Evolutionary conservation across 2,329 filamentous ascomycete species (phyloP).

Genomic region (Nigrospora osmanthi): DNA sequence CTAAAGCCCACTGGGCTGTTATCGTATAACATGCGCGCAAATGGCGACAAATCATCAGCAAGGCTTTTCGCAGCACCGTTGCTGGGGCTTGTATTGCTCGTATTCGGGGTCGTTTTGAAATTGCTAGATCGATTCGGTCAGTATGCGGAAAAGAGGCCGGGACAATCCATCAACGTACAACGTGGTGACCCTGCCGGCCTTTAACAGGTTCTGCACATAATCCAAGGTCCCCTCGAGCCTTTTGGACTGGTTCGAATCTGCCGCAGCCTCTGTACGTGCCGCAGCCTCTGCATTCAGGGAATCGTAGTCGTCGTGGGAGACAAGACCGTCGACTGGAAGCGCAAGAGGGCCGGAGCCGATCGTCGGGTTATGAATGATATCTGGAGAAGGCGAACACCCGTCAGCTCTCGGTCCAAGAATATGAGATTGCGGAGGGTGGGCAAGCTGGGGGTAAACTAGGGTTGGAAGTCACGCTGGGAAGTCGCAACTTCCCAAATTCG

Average conservation of each 20-base stretch:
- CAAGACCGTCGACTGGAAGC: slow-evolving; percentile 39
- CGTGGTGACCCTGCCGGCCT: slow-evolving; percentile 60
- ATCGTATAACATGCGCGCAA: slow-evolving; percentile 40
- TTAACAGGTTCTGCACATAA: slow-evolving; percentile 68
- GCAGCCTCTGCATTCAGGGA: slow-evolving; percentile 62
- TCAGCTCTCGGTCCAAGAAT: neutral
- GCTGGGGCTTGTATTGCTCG: slow-evolving; percentile 12
- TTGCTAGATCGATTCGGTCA: slow-evolving; percentile 13
- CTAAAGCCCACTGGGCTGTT: slow-evolving; percentile 31
- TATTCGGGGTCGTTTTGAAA: slow-evolving; percentile 44
- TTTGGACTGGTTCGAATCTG: slow-evolving; percentile 49
- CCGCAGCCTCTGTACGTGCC: slow-evolving; percentile 49
- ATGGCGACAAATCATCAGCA: slow-evolving; percentile 38
- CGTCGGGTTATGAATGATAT: slow-evolving; percentile 58
- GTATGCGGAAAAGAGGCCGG: neutral
- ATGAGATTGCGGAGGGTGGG: neutral
- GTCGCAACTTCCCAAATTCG: neutral
- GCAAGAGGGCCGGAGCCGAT: slow-evolving; percentile 49
- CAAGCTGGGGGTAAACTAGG: neutral
- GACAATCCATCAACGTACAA: slow-evolving; percentile 40
- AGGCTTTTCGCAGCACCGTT: slow-evolving; percentile 20
- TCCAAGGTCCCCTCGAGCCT: slow-evolving; percentile 64
- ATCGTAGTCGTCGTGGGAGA: slow-evolving; percentile 50
- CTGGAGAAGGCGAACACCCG: slow-evolving; percentile 24
- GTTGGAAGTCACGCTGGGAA: slow-evolving; percentile 1